phyloP scores from a whole-genome alignment of 345 rosid genomes.

The Syzygium jambos region DNA sequence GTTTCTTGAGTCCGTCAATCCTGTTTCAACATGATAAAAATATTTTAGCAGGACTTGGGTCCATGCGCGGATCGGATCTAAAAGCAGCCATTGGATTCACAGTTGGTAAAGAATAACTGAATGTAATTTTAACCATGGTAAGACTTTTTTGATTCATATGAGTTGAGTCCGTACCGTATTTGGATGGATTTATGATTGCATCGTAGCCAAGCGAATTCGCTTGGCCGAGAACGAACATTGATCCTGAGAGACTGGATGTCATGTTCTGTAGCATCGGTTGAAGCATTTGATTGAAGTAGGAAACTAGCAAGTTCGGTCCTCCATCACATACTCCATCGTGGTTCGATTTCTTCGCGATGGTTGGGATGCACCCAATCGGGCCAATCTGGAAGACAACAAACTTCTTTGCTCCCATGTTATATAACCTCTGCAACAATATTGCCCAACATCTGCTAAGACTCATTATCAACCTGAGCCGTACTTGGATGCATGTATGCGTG shows the following conservation, averaged over 20 bases:
- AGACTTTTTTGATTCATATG: not conserved
- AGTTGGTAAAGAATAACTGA: not conserved
- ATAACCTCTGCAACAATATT: conserved; percentile 14
- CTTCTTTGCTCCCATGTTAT: conserved; percentile 30
- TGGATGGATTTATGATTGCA: conserved; percentile 22
- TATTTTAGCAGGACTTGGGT: not conserved
- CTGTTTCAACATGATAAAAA: not conserved
- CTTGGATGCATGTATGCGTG: not conserved
- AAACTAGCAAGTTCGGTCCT: conserved; percentile 14
- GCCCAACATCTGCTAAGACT: not conserved
- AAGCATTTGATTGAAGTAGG: conserved; percentile 19
- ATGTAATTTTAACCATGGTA: not conserved
- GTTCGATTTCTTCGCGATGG: conserved; percentile 6
- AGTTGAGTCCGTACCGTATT: conserved; percentile 8
- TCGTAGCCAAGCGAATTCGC: conserved; percentile 20
- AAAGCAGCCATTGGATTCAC: not conserved
- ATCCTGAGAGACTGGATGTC: conserved; percentile 14
- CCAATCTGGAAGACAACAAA: conserved; percentile 33
- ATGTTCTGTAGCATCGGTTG: conserved; percentile 11
- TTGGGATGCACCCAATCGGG: conserved; percentile 41
- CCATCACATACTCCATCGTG: conserved; percentile 20
- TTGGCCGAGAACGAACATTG: conserved; percentile 15
- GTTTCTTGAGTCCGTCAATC: conserved; percentile 23
- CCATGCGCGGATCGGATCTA: not conserved
- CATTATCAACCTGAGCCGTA: not conserved